phyloP scores from a whole-genome alignment of 2,329 filamentous ascomycete genomes.

The Truncatella angustata region DNA sequence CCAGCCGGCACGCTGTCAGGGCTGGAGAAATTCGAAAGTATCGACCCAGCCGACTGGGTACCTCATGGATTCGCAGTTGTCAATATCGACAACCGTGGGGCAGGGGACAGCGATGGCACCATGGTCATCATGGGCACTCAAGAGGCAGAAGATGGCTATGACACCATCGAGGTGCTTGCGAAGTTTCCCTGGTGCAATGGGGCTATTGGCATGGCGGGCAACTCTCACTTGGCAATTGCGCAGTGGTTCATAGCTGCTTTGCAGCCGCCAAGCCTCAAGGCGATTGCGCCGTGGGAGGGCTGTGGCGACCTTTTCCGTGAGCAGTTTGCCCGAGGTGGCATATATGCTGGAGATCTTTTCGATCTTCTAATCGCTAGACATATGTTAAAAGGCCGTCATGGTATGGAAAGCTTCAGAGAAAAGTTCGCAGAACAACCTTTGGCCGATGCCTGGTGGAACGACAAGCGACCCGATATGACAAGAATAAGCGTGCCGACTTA shows the following conservation, averaged over 20 bases:
- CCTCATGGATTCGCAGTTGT: constrained; percentile 23
- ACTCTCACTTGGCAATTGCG: constrained; percentile 20
- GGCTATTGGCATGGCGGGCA: constrained; percentile 20
- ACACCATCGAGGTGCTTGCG: constrained; percentile 22
- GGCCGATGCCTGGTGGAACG: constrained; percentile 16
- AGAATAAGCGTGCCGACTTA: constrained; percentile 16
- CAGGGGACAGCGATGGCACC: constrained; percentile 19
- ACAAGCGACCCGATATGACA: constrained; percentile 16
- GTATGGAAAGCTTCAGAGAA: constrained; percentile 13
- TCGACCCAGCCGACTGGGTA: constrained; percentile 23
- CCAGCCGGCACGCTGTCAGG: constrained; percentile 12
- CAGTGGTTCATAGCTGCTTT: constrained; percentile 23
- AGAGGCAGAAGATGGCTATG: constrained; percentile 25
- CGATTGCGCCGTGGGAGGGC: constrained; percentile 20
- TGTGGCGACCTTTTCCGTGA: constrained; percentile 22
- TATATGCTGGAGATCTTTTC: constrained; percentile 19
- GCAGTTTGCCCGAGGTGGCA: constrained; percentile 19
- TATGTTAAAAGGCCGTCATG: constrained; percentile 10
- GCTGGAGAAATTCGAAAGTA: constrained; percentile 19
- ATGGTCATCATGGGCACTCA: constrained; percentile 18
- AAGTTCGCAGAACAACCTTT: constrained; percentile 13
- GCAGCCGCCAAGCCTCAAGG: constrained; percentile 14
- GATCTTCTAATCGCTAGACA: constrained; percentile 11
- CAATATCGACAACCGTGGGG: constrained; percentile 21
- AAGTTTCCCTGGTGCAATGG: constrained; percentile 23